Percentiles rank a stretch among this genome's conserved stretches.
These are phyloP conservation scores for Starmerella floricola DNA, from an alignment of 805 yeast species.

Conservation along the genomic window DNA sequence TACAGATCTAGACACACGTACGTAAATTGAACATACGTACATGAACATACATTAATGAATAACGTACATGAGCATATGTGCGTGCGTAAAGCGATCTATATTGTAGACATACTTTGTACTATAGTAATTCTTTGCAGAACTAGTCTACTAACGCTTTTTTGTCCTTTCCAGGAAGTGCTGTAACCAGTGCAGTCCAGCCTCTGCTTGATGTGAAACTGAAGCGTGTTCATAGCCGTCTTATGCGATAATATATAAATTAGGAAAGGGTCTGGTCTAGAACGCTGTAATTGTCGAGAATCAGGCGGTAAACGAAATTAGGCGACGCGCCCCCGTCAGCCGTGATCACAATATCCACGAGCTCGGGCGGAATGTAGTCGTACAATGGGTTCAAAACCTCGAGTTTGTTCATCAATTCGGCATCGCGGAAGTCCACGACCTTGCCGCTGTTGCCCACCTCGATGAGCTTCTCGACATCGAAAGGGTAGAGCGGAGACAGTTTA, in stretches of 20 bases:
- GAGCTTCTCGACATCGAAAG: conserved; percentile 69
- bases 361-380: conserved; percentile 86
- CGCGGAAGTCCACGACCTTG: conserved; percentile 68
- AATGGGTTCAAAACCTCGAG: conserved; percentile 79
- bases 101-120: background rate
- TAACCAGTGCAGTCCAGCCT: too few relatives aligned
- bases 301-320: conserved; percentile 89
- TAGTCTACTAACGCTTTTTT: too few relatives aligned
- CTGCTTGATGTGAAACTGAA: background rate
- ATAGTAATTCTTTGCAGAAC: too few relatives aligned
- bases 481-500: conserved; percentile 85
- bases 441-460: conserved; percentile 90
- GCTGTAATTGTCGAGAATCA: conserved; percentile 86
- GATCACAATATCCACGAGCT: conserved; percentile 82
- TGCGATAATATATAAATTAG: background rate
- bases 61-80: too few relatives aligned
- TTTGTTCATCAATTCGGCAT: conserved; percentile 53
- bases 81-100: background rate
- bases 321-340: conserved; percentile 95
- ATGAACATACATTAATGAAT: too few relatives aligned
- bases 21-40: background rate
- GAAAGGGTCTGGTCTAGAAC: conserved; percentile 45
- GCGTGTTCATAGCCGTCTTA: background rate
- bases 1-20: background rate
- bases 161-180: too few relatives aligned